Percentiles rank a stretch among this genome's conserved stretches.
phyloP scores from a whole-genome alignment of 2,329 filamentous ascomycete genomes.

The Emmonsia crescens region DNA sequence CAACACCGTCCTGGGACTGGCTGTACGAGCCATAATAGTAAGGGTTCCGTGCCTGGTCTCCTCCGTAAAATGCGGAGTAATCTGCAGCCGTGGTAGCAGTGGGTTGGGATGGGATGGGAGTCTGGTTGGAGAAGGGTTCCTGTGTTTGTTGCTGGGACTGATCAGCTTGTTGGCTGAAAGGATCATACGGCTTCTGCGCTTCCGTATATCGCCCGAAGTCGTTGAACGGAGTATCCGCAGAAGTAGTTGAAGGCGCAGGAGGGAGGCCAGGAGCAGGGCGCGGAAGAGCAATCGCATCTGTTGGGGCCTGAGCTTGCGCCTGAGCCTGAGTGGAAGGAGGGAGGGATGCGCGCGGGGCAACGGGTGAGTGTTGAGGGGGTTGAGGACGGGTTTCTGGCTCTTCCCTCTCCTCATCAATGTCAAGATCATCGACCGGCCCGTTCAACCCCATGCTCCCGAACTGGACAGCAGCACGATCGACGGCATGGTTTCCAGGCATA shows the following conservation, averaged over 20 bases:
- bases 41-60: slow-evolving; percentile 59
- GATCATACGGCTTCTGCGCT: slow-evolving; percentile 73
- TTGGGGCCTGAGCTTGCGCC: slow-evolving; percentile 24
- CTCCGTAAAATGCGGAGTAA: slow-evolving; percentile 76
- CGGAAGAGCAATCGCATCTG: slow-evolving; percentile 36
- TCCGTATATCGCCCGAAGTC: slow-evolving; percentile 46
- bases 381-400: slow-evolving; percentile 90
- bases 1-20: slow-evolving; percentile 62
- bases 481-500: slow-evolving; percentile 93
- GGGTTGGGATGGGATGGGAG: slow-evolving; percentile 53
- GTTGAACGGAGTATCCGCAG: slow-evolving; percentile 36
- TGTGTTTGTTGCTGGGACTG: slow-evolving; percentile 53
- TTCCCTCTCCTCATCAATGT: slow-evolving; percentile 89
- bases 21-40: slow-evolving; percentile 61
- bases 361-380: slow-evolving; percentile 84
- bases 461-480: slow-evolving; percentile 85
- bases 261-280: slow-evolving; percentile 53
- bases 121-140: slow-evolving; percentile 43
- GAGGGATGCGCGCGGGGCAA: slow-evolving; percentile 74
- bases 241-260: slow-evolving; percentile 46
- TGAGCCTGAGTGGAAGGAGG: slow-evolving; percentile 50
- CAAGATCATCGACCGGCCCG: slow-evolving; percentile 57
- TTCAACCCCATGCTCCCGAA: slow-evolving; percentile 93
- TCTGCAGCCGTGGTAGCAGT: slow-evolving; percentile 53
- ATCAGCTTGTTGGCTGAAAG: slow-evolving; percentile 66